phyloP scores from a whole-genome alignment of 2,329 filamentous ascomycete species.

The Akanthomyces dipterigenus region DNA sequence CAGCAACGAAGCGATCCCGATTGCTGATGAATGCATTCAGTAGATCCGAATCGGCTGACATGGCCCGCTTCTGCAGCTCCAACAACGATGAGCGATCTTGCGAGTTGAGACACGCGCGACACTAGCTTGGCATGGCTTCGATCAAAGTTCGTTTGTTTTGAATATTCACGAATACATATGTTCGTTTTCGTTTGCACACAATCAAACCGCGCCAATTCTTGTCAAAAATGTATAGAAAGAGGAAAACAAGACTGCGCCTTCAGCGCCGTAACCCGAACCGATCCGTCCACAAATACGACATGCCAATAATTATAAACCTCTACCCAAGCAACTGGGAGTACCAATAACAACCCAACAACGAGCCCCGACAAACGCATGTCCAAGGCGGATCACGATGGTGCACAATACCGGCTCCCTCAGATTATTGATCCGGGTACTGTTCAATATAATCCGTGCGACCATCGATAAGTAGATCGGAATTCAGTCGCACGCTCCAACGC shows the following conservation, averaged over 20 bases:
- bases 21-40: too few species aligned
- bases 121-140: not conserved
- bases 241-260: too few species aligned
- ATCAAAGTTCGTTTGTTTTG: not conserved
- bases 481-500: conserved; percentile 34
- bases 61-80: too few species aligned
- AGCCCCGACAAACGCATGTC: not conserved
- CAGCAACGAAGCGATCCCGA: too few species aligned
- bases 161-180: too few species aligned
- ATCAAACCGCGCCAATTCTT: too few species aligned
- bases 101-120: not conserved
- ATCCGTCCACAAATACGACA: too few species aligned
- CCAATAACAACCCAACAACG: not conserved
- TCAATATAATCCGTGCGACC: conserved; percentile 25
- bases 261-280: too few species aligned
- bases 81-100: too few species aligned
- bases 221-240: not conserved
- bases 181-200: too few species aligned
- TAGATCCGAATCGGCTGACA: too few species aligned
- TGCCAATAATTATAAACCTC: not conserved
- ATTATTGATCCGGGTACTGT: conserved; percentile 6
- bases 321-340: not conserved
- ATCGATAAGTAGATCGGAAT: conserved; percentile 30
- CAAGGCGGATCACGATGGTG: not conserved
- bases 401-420: not conserved